Conservation (phyloP, 2,329 filamentous ascomycete species). For the Arthrobotrys sphaeroides region DNA sequence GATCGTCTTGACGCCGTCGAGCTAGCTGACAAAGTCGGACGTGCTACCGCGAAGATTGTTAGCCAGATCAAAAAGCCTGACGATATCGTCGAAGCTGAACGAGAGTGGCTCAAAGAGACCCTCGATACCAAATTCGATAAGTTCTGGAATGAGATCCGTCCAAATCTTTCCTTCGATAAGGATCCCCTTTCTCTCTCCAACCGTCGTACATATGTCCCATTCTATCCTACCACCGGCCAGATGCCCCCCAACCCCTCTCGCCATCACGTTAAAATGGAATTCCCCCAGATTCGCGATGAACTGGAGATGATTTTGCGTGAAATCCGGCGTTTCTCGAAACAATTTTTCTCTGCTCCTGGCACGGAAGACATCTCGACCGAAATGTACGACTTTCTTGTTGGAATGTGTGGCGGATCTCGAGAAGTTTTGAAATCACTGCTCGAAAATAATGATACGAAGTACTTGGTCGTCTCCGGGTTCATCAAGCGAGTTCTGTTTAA, state of each 20-base stretch:
- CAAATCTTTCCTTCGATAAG: constrained; percentile 6
- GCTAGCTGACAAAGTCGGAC: background rate
- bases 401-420: constrained; percentile 11
- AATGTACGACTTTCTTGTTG: background rate
- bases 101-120: background rate
- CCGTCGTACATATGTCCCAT: background rate
- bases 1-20: background rate
- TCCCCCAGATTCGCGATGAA: background rate
- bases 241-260: constrained; percentile 9
- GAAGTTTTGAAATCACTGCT: background rate
- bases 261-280: background rate
- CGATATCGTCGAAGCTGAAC: background rate
- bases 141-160: constrained; percentile 10
- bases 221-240: background rate
- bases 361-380: background rate
- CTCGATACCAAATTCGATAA: background rate
- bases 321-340: constrained; percentile 9
- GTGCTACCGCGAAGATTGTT: background rate
- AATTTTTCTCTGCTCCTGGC: background rate
- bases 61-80: background rate
- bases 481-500: constrained; percentile 35
- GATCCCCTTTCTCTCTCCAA: constrained; percentile 8
- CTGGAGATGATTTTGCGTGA: constrained; percentile 11
- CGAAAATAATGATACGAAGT: background rate
- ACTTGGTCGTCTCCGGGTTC: constrained; percentile 9